phyloP scores from a whole-genome alignment of 1,284 basidiomycete species.

The Bondarzewia mesenterica region DNA sequence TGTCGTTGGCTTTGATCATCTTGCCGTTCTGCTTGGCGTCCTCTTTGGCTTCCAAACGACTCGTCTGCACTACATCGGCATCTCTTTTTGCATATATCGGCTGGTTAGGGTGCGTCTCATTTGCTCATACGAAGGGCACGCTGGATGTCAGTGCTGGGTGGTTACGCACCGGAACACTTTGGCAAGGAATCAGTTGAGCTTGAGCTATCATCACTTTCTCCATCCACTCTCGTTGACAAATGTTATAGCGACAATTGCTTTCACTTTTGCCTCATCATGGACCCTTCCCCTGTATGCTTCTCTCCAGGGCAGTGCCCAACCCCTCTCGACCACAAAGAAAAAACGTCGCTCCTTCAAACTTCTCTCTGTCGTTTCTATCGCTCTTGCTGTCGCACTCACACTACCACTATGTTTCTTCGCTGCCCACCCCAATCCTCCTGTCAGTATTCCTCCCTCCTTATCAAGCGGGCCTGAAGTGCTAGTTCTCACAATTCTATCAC shows the following conservation, averaged over 20 bases:
- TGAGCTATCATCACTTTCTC: not conserved
- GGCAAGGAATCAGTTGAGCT: conserved; percentile 53
- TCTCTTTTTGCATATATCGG: conserved; percentile 48
- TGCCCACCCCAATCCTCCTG: conserved; percentile 32
- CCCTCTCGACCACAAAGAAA: conserved; percentile 33
- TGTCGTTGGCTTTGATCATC: conserved; percentile 33
- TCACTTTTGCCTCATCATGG: conserved; percentile 55
- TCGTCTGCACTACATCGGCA: conserved; percentile 47
- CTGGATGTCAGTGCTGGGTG: conserved; percentile 29
- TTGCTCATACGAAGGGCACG: conserved; percentile 39
- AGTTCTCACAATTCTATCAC: conserved; percentile 9
- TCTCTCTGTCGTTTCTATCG: conserved; percentile 43
- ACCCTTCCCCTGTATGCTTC: conserved; percentile 59
- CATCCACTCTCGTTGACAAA: not conserved
- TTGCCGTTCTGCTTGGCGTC: conserved; percentile 43
- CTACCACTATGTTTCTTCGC: conserved; percentile 53
- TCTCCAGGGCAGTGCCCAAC: conserved; percentile 34
- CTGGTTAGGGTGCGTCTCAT: conserved; percentile 48
- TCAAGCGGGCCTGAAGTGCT: not conserved
- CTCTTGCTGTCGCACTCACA: conserved; percentile 39
- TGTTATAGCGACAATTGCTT: conserved; percentile 40
- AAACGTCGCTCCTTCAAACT: conserved; percentile 48
- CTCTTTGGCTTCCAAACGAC: conserved; percentile 42
- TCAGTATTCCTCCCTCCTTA: conserved; percentile 20
- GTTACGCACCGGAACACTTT: conserved; percentile 39